phyloP scores from a whole-genome alignment of 768 basidiomycete genomes.

The Gautieria morchelliformis region DNA sequence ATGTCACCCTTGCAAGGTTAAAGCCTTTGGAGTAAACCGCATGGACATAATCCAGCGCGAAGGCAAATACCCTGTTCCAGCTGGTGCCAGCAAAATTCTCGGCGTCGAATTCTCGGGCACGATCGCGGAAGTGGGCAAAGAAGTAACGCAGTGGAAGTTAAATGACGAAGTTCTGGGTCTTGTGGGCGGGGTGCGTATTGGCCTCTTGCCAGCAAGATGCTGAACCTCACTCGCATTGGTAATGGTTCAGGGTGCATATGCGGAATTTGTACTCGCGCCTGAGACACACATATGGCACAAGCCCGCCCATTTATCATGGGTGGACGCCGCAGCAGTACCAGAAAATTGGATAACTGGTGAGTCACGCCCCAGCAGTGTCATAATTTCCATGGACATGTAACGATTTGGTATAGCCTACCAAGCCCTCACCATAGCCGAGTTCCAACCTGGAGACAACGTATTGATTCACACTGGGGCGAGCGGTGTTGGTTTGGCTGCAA shows the following conservation, averaged over 20 bases:
- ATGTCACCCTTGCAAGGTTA: constrained; percentile 35
- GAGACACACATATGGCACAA: constrained; percentile 65
- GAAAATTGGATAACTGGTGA: constrained; percentile 84
- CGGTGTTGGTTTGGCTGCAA: constrained; percentile 82
- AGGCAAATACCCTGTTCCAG: constrained; percentile 68
- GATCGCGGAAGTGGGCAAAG: constrained; percentile 44
- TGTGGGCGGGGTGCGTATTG: constrained; percentile 61
- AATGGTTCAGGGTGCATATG: constrained; percentile 71
- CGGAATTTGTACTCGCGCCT: constrained; percentile 68
- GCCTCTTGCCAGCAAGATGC: neutral
- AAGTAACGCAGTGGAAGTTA: constrained; percentile 42
- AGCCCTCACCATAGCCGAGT: constrained; percentile 55
- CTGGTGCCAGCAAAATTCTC: constrained; percentile 64
- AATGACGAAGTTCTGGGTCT: constrained; percentile 76
- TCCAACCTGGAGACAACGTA: constrained; percentile 64
- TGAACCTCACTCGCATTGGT: neutral
- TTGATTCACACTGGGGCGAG: constrained; percentile 88
- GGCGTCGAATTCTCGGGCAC: constrained; percentile 83
- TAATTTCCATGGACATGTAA: neutral
- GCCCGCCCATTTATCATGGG: constrained; percentile 67
- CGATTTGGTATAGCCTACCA: constrained; percentile 38
- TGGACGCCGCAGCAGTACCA: constrained; percentile 78
- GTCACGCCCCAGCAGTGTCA: constrained; percentile 9
- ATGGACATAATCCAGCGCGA: constrained; percentile 73
- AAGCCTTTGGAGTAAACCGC: constrained; percentile 82